Evolutionary conservation across 352 stramenopile species (phyloP).

Genomic region (Phytophthora foliorum): DNA sequence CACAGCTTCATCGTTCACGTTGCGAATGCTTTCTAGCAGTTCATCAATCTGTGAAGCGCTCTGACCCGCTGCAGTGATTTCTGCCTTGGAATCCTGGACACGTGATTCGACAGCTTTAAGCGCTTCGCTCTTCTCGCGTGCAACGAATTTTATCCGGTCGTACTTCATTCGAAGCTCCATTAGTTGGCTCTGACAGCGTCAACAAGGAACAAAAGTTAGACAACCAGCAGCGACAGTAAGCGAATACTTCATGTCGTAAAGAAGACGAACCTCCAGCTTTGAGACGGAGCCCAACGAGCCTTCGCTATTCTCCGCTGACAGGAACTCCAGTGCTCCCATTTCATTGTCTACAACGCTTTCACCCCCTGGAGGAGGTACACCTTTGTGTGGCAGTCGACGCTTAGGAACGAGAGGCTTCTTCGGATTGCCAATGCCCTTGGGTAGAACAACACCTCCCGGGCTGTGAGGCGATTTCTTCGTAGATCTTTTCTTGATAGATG

Average conservation of each 20-base stretch:
- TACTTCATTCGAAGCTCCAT: constrained; percentile 77
- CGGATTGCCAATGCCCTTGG: constrained; percentile 32
- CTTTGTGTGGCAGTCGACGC: constrained; percentile 23
- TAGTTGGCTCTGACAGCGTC: constrained; percentile 49
- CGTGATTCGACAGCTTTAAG: constrained; percentile 67
- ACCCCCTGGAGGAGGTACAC: constrained; percentile 2
- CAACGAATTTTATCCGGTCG: constrained; percentile 79
- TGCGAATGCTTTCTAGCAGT: constrained; percentile 72
- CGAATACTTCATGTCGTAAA: background rate
- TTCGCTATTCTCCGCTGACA: constrained; percentile 63
- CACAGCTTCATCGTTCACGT: constrained; percentile 65
- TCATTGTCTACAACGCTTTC: constrained; percentile 46
- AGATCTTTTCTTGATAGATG: constrained; percentile 20
- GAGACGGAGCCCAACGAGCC: constrained; percentile 61
- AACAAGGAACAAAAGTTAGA: constrained; percentile 48
- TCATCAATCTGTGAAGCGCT: constrained; percentile 67
- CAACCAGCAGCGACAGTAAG: background rate
- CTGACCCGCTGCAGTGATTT: constrained; percentile 52
- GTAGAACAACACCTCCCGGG: constrained; percentile 16
- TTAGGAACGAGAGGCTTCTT: constrained; percentile 26
- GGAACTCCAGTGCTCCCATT: constrained; percentile 73
- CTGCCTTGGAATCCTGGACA: constrained; percentile 61
- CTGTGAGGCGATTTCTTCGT: constrained; percentile 20
- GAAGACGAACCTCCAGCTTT: constrained; percentile 58
- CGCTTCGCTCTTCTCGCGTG: constrained; percentile 61